Conservation (phyloP, 257 asterid genomes). For the Solanum rostratum region DNA sequence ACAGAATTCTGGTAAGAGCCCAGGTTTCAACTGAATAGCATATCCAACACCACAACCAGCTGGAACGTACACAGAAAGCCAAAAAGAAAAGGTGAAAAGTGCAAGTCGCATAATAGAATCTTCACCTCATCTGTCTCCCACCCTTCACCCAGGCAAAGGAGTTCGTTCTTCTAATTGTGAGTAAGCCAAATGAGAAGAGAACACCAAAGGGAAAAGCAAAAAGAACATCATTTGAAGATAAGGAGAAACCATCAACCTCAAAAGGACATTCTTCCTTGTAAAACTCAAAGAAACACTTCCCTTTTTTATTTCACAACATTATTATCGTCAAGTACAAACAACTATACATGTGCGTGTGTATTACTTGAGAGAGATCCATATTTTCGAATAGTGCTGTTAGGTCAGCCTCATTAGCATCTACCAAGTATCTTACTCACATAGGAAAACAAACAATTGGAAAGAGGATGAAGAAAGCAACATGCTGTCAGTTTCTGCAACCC, state of each 20-base stretch:
- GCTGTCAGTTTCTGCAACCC: not conserved
- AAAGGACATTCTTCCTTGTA: not conserved
- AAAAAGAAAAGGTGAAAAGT: not conserved
- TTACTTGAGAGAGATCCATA: not conserved
- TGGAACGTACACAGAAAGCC: not conserved
- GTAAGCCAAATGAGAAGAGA: not conserved
- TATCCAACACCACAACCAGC: not conserved
- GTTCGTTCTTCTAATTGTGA: not conserved
- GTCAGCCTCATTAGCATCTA: not conserved
- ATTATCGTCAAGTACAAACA: not conserved
- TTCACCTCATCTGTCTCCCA: not conserved
- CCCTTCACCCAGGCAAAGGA: not conserved
- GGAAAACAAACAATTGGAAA: not conserved
- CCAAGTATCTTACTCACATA: not conserved
- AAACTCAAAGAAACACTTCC: not conserved
- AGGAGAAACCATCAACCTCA: not conserved
- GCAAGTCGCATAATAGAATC: not conserved
- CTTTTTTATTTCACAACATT: not conserved
- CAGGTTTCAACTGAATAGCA: not conserved
- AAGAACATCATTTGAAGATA: not conserved
- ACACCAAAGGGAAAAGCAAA: not conserved
- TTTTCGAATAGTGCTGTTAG: not conserved
- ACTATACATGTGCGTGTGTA: not conserved
- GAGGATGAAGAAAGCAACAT: not conserved
- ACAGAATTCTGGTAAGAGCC: not conserved